These are phyloP conservation scores for Holtermanniella nyarrowii DNA, from an alignment of 768 basidiomycete species.

Conservation along the genomic window DNA sequence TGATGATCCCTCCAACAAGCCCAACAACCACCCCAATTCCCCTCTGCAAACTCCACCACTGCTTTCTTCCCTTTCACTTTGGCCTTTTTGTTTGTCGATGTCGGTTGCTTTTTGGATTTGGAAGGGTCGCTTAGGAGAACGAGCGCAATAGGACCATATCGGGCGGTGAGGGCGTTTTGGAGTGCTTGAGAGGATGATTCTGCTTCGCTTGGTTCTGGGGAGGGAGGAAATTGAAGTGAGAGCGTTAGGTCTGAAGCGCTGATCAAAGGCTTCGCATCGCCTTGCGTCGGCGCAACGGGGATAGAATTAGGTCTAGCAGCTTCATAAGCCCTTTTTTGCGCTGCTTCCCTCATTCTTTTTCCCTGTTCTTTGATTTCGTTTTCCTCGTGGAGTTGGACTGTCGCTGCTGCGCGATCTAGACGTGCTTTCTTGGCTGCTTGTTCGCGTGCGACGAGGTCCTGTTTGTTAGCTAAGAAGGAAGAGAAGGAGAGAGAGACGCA, in stretches of 20 bases:
- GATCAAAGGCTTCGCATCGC: conserved; percentile 17
- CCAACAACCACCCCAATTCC: conserved; percentile 37
- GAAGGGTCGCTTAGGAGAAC: conserved; percentile 22
- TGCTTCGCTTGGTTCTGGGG: conserved; percentile 2
- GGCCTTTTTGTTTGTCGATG: conserved; percentile 10
- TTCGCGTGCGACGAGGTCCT: conserved; percentile 32
- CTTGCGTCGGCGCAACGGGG: not conserved
- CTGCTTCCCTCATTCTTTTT: conserved; percentile 29
- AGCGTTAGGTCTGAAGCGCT: conserved; percentile 29
- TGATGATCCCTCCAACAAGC: conserved; percentile 34
- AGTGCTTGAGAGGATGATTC: conserved; percentile 4
- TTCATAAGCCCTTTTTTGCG: conserved; percentile 20
- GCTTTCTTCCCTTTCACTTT: conserved; percentile 25
- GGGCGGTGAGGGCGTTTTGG: conserved; percentile 7
- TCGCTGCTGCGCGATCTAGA: conserved; percentile 13
- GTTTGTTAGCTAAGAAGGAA: not conserved
- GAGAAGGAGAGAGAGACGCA: conserved; percentile 9
- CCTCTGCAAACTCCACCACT: conserved; percentile 30
- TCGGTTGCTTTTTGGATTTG: not conserved
- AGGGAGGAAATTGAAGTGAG: conserved; percentile 28
- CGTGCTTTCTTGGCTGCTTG: conserved; percentile 37
- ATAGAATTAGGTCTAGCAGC: conserved; percentile 3
- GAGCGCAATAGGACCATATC: conserved; percentile 31
- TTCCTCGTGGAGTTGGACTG: conserved; percentile 25
- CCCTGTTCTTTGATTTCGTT: conserved; percentile 34